Conservation (phyloP, 139 green algal species). For the Spirogloea muscicola region DNA sequence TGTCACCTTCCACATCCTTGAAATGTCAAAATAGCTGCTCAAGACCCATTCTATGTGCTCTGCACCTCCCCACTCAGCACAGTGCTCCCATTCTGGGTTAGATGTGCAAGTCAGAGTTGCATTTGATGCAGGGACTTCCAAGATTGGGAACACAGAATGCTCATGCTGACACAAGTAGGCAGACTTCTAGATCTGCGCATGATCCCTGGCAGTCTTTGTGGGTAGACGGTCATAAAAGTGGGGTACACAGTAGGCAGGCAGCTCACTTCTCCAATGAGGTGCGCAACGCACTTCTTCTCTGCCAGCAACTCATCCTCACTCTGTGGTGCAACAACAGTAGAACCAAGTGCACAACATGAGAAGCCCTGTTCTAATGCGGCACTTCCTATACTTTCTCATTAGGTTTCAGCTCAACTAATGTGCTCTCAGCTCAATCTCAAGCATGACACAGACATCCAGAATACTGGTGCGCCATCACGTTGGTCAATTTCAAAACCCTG, state of each 20-base stretch:
- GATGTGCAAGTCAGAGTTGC: neutral
- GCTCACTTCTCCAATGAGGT: conserved; percentile 28
- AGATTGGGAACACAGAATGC: neutral
- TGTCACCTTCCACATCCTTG: neutral
- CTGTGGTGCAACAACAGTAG: conserved; percentile 5
- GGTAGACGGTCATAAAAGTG: too few relatives aligned
- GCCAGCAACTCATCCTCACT: conserved; percentile 35
- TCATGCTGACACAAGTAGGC: neutral
- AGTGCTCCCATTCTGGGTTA: too few relatives aligned
- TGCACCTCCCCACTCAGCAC: too few relatives aligned
- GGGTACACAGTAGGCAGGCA: too few relatives aligned
- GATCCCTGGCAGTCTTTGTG: neutral
- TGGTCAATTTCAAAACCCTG: neutral
- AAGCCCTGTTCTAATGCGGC: neutral
- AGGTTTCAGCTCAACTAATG: neutral
- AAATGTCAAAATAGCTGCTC: too few relatives aligned
- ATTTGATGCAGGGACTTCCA: neutral
- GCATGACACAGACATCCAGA: neutral
- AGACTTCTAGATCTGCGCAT: neutral
- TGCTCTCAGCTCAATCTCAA: too few relatives aligned
- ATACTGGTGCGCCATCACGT: neutral
- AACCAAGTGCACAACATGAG: neutral
- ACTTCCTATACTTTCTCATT: neutral
- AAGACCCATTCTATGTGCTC: too few relatives aligned
- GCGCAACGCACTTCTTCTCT: conserved; percentile 36